Conservation (phyloP, 441 rosid genomes). For the Gossypium aridum region DNA sequence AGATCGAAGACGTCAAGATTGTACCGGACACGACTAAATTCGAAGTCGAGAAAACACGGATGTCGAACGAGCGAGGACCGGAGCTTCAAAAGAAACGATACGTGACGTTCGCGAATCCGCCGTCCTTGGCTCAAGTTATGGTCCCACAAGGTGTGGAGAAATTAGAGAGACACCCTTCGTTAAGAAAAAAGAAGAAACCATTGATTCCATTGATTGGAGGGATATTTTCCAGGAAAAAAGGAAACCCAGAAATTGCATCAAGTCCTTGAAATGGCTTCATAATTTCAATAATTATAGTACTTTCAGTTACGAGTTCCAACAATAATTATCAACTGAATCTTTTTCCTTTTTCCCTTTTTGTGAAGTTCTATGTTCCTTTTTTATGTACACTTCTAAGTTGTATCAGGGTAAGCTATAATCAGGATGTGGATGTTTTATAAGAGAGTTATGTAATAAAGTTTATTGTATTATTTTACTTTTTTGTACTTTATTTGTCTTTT, state of each 20-base stretch:
- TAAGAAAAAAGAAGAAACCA: conserved; percentile 68
- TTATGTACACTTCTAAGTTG: background rate
- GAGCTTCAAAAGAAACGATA: conserved; percentile 66
- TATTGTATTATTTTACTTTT: background rate
- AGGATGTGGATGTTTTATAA: conserved; percentile 11
- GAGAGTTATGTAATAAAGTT: conserved; percentile 14
- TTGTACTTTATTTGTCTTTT: background rate
- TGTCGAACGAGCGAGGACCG: conserved; percentile 7
- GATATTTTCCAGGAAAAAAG: conserved; percentile 64
- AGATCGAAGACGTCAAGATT: conserved; percentile 33
- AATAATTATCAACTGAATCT: background rate
- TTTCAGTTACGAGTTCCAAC: background rate
- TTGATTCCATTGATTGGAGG: conserved; percentile 73
- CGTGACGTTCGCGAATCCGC: conserved; percentile 69
- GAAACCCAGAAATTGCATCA: conserved; percentile 23
- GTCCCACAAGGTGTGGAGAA: conserved; percentile 32
- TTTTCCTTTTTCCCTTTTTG: background rate
- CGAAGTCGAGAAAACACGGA: conserved; percentile 16
- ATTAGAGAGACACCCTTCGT: conserved; percentile 73
- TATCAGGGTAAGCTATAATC: background rate
- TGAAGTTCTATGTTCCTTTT: background rate
- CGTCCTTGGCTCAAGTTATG: conserved; percentile 29
- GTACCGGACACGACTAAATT: conserved; percentile 32
- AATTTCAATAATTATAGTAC: background rate
- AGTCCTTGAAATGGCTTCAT: background rate